Conservation (phyloP, 176 grass and related monocot species). For the Triticum monococcum region DNA sequence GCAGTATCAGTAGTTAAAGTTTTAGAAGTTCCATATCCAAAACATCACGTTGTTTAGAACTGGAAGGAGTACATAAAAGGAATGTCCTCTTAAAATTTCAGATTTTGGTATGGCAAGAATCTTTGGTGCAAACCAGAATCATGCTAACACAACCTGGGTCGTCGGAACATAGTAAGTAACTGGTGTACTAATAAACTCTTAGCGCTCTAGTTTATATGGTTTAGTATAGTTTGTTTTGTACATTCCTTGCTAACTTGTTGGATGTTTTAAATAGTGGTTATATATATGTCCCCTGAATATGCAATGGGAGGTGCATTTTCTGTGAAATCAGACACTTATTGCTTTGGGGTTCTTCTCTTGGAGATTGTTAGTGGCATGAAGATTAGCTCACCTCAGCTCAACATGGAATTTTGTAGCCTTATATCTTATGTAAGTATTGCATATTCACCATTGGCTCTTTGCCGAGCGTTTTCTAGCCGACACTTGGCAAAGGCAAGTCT, state of each 20-base stretch:
- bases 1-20: no score
- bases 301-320: slow-evolving; percentile 45
- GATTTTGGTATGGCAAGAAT: slow-evolving; percentile 57
- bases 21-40: no score
- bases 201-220: background rate
- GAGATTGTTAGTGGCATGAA: slow-evolving; percentile 52
- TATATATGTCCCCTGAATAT: slow-evolving; percentile 69
- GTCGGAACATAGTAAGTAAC: slow-evolving; percentile 51
- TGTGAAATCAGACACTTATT: slow-evolving; percentile 53
- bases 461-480: no score
- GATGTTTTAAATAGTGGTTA: slow-evolving; percentile 28
- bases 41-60: background rate
- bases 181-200: background rate
- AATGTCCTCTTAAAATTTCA: slow-evolving; percentile 66
- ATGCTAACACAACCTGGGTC: slow-evolving; percentile 39
- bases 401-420: background rate
- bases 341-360: slow-evolving; percentile 55
- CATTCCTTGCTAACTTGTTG: background rate
- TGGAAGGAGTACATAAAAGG: background rate
- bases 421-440: slow-evolving; percentile 33
- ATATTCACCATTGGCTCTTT: no score
- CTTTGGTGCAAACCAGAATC: slow-evolving; percentile 19
- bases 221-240: background rate
- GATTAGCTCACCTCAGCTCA: slow-evolving; percentile 20
- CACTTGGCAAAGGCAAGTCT: no score